Base-by-base conservation (phyloP, 2,329 filamentous ascomycete species). In the Penicillium sp. region DNA sequence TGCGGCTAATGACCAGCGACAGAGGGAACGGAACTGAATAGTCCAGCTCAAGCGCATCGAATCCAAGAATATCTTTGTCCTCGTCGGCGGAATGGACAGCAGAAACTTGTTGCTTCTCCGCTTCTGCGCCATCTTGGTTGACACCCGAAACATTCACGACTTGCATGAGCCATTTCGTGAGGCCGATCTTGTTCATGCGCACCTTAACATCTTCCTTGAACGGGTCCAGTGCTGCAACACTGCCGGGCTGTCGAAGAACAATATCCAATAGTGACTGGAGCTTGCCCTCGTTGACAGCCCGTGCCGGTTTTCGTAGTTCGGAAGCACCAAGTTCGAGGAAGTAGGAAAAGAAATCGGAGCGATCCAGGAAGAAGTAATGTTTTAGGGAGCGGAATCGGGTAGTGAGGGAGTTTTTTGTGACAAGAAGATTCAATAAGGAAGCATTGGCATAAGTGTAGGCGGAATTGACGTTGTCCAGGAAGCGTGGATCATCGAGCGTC, bases 151-250 rank as follows among this genome's bases (percentile, higher is more conserved):
- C 96, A 69, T 92, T 97, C 62, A 99, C 93, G 51, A 99, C 93
- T 52, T 93, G 88, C 83, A 97, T 96, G 58, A 99, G 80, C 78
- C 92, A 95, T 70, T 95, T 95, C 13, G 92, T 95, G 45, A 99
- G 84, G 6, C 91, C 91, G 39, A 93, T 87, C 66, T 96, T 92
- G 72, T 97, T 97, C 89, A 97, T 97, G 68, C 92, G 88, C 23
- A 99, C 91, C 75, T 95, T 96, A 74, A 99, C 91, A 70, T 99
- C 93, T 76, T 99, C 94, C 71, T 97, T 99, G 82, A 96, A 99
- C 0, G 93, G 92, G 71, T 99, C 94, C 57, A 96, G 84, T 0
- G 92, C 92, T 15, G 96, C 93, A 47, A 96, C 89, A 67, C 90
- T 97, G 41, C 94, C 94, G 2, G 94, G 92, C 69, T 99, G 94